Evolutionary conservation across 140 eudicot genomes (phyloP).

Genomic region (Cichorium intybus): DNA sequence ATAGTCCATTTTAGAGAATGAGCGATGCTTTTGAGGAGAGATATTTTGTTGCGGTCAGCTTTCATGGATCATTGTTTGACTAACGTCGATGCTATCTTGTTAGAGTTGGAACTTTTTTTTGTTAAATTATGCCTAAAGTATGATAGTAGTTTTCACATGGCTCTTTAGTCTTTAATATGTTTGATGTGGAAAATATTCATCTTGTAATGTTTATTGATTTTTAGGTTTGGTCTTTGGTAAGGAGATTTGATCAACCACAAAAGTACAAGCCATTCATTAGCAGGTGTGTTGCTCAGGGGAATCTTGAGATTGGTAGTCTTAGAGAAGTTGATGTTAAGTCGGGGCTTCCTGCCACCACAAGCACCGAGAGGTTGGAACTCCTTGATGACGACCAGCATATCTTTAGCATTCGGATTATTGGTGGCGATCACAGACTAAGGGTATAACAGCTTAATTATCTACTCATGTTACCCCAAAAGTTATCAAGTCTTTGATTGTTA

Average conservation of each 20-base stretch:
- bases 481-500: too few relatives aligned
- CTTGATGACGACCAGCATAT: conserved; percentile 55
- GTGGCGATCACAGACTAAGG: conserved; percentile 64
- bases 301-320: conserved; percentile 54
- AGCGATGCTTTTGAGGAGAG: neutral
- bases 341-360: conserved; percentile 62
- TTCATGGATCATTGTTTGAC: neutral
- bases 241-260: conserved; percentile 55
- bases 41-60: neutral
- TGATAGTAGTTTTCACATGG: neutral
- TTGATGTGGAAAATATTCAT: neutral
- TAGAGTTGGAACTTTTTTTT: neutral
- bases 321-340: conserved; percentile 60
- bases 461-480: too few relatives aligned
- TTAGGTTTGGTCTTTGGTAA: conserved; percentile 60
- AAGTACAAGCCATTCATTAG: conserved; percentile 53
- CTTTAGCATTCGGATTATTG: conserved; percentile 47
- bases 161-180: neutral
- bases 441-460: conserved; percentile 29
- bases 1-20: neutral
- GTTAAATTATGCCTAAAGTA: neutral
- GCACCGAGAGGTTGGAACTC: conserved; percentile 58
- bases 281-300: conserved; percentile 54
- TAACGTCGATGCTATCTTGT: neutral
- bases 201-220: neutral